Conservation (phyloP, 2,329 filamentous ascomycete species). For the Sclerotinia borealis region DNA sequence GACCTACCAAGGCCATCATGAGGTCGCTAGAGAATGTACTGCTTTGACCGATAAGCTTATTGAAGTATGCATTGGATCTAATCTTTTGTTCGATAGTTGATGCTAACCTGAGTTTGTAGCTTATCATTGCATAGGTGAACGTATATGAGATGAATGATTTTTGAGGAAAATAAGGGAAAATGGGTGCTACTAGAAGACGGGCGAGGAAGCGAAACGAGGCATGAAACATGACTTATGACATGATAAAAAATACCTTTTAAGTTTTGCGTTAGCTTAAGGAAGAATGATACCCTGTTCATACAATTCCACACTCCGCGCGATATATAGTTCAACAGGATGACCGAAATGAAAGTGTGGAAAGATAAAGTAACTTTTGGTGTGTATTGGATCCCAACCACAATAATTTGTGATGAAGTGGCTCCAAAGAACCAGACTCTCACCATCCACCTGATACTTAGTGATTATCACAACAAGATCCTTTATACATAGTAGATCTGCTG, state of each 20-base stretch:
- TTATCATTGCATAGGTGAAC: slow-evolving; percentile 14
- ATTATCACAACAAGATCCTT: not conserved
- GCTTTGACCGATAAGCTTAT: slow-evolving; percentile 29
- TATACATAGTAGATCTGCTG: not conserved
- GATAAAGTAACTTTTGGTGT: not conserved
- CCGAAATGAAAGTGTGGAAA: not conserved
- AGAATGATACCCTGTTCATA: slow-evolving; percentile 12
- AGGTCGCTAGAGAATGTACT: slow-evolving; percentile 31
- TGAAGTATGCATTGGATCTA: slow-evolving; percentile 22
- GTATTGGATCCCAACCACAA: not conserved
- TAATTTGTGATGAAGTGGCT: not conserved
- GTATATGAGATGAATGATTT: not conserved
- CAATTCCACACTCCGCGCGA: not conserved
- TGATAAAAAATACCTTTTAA: not conserved
- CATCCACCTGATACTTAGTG: not conserved
- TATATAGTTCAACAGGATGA: not conserved
- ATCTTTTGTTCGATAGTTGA: not conserved
- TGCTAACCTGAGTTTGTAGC: slow-evolving; percentile 8
- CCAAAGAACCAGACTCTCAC: not conserved
- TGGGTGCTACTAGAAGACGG: not conserved
- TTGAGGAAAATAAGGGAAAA: not conserved
- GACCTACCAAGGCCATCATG: slow-evolving; percentile 29
- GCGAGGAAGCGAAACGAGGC: not conserved
- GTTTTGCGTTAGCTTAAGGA: slow-evolving; percentile 6
- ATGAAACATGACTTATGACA: slow-evolving; percentile 10